Conservation (phyloP, 257 asterid species). For the Echites panduratus region DNA sequence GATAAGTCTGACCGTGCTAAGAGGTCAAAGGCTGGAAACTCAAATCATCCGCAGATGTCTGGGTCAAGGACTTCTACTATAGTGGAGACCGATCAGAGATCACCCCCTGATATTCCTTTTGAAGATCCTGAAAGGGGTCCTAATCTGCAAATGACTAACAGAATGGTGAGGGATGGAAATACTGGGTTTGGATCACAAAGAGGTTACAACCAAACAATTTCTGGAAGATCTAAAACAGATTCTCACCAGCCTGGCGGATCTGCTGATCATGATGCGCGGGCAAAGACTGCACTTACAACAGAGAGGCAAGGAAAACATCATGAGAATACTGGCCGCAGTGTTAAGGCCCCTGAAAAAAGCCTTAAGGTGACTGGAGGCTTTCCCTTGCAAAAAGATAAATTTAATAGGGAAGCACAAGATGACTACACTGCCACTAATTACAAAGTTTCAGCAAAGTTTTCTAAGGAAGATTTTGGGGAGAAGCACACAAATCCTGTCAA, state of each 20-base stretch:
- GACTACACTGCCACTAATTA: constrained; percentile 34
- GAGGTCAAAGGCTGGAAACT: constrained; percentile 46
- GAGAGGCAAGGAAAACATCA: constrained; percentile 52
- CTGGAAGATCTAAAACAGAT: constrained; percentile 40
- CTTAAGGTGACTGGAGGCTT: constrained; percentile 38
- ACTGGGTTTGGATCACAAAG: constrained; percentile 39
- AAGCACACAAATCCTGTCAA: constrained; percentile 33
- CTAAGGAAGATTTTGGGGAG: constrained; percentile 44
- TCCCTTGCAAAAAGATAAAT: constrained; percentile 35
- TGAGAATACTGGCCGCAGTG: constrained; percentile 37
- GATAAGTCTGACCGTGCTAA: constrained; percentile 42
- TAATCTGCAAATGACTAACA: constrained; percentile 30
- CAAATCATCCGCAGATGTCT: constrained; percentile 34
- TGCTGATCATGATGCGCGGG: constrained; percentile 34
- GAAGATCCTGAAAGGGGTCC: constrained; percentile 31
- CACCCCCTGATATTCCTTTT: constrained; percentile 49
- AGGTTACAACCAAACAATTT: constrained; percentile 33
- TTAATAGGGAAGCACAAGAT: constrained; percentile 31
- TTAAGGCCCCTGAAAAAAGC: constrained; percentile 47
- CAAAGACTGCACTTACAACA: constrained; percentile 34
- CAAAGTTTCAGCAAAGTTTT: constrained; percentile 30
- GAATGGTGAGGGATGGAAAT: constrained; percentile 31
- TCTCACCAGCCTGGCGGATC: constrained; percentile 44
- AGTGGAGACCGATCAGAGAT: constrained; percentile 48
- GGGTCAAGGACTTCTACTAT: constrained; percentile 43